These are phyloP conservation scores for Erodium moschatum DNA, from an alignment of 441 rosid species.

Conservation along the genomic window DNA sequence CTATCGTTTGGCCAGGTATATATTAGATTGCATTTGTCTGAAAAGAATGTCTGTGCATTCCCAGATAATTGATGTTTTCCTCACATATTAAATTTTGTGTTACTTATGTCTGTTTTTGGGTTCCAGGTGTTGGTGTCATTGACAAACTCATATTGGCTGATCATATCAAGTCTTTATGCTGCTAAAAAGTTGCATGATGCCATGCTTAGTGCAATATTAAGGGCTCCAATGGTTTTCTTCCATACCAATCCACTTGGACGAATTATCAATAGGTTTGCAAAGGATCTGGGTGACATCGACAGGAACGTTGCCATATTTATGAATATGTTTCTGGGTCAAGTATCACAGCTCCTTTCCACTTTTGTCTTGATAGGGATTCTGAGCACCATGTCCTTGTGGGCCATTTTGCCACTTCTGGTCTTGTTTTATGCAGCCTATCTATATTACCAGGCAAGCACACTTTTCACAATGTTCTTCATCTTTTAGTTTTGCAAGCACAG, in stretches of 20 bases:
- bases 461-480: conserved; percentile 11
- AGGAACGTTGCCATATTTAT: conserved; percentile 66
- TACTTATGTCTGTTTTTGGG: conserved; percentile 3
- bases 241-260: conserved; percentile 94
- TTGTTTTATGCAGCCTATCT: conserved; percentile 86
- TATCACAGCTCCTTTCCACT: conserved; percentile 86
- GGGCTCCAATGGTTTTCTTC: conserved; percentile 98
- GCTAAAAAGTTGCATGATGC: conserved; percentile 85
- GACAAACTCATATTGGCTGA: conserved; percentile 81
- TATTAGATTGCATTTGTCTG: conserved; percentile 13
- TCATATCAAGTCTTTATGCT: conserved; percentile 79
- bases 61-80: neutral
- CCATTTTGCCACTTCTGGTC: conserved; percentile 90
- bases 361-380: conserved; percentile 83
- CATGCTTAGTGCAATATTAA: conserved; percentile 73
- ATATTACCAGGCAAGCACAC: conserved; percentile 72
- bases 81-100: neutral
- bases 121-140: conserved; percentile 77
- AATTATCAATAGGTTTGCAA: conserved; percentile 87
- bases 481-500: neutral
- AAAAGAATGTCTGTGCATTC: no score
- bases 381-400: conserved; percentile 97
- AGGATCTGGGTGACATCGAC: conserved; percentile 94
- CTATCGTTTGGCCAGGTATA: conserved; percentile 86
- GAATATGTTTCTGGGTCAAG: conserved; percentile 76